Conservation (phyloP, 2,329 filamentous ascomycete genomes). For the Aschersonia sp. region DNA sequence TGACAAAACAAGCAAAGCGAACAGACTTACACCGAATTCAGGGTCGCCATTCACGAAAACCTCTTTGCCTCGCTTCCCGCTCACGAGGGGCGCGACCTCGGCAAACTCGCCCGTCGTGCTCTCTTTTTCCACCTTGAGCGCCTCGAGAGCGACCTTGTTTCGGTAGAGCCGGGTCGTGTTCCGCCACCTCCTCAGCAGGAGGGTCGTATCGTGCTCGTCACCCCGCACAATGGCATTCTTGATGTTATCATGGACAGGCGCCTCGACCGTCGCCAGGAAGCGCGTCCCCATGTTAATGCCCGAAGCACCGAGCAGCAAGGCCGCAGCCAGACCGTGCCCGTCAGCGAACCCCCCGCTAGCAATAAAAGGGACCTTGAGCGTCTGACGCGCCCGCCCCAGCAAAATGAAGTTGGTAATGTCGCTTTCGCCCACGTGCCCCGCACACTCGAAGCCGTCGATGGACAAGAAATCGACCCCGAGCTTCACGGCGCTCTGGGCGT, state of each 20-base stretch:
- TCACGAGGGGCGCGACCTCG: slow-evolving; percentile 77
- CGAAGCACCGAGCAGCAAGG: slow-evolving; percentile 76
- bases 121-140: slow-evolving; percentile 69
- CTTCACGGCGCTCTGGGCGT: slow-evolving; percentile 82
- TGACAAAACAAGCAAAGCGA: background rate
- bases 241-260: slow-evolving; percentile 84
- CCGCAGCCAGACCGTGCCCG: slow-evolving; percentile 82
- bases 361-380: slow-evolving; percentile 79
- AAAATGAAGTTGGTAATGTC: slow-evolving; percentile 88
- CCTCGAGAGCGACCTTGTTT: slow-evolving; percentile 76
- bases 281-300: slow-evolving; percentile 98
- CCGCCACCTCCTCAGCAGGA: slow-evolving; percentile 80
- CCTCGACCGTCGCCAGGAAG: slow-evolving; percentile 93
- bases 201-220: slow-evolving; percentile 78
- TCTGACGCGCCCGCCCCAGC: slow-evolving; percentile 70
- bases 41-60: slow-evolving; percentile 88
- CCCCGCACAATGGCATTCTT: slow-evolving; percentile 85
- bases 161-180: slow-evolving; percentile 83
- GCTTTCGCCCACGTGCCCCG: slow-evolving; percentile 73
- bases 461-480: slow-evolving; percentile 92
- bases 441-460: slow-evolving; percentile 97
- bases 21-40: slow-evolving; percentile 63
- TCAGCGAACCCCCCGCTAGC: slow-evolving; percentile 93
- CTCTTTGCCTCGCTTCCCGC: slow-evolving; percentile 77
- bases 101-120: slow-evolving; percentile 77